Base-by-base conservation (phyloP, 176 grass and related monocot genomes). In the Leersia perrieri region DNA sequence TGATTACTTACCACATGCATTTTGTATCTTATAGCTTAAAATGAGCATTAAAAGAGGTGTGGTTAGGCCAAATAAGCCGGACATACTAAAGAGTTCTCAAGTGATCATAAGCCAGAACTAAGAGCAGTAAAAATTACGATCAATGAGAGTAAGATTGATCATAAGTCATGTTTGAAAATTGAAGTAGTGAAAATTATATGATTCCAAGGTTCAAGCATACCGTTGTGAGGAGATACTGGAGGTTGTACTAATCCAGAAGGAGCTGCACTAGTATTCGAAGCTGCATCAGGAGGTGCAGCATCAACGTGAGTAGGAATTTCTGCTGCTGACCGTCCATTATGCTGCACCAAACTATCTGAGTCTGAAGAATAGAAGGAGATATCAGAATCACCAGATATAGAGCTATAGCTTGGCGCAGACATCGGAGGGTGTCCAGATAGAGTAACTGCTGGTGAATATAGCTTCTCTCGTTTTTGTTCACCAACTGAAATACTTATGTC, bases 231-330 rank as follows among this genome's bases (percentile, higher is more conserved):
- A 76, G 92, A 85, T 38, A 88, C 53, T 82, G 92, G 92, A 60
- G 92, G 89, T 75, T 91, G 55, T 36, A 86, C 75, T 32, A 91
- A 87, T 34, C 84, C 92, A 82, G 81, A 82, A 78, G 92, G 92
- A 72, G 87, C 81, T 61, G 88, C 68, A 25, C 83, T 94, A 49
- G 89, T 84, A 84, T 91, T 91, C 11, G 60, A 94, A 82, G 83
- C 30, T 90, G 83, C 34, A 60, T 91, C 77, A 45, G 81, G 81
- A 71, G 89, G 84, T 4, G 75, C 74, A 73, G 82, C 87, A 80
- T 89, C 63, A 51, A 63, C 68, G 45, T 86, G 87, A 45, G 81
- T 63, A 87, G 84, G 84, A 85, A 80, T 60, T 73, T 60, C 68
- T 38, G 78, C 75, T 75, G 73, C 64, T 36, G 75, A 84, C 32